Conservation (phyloP, 176 grass and related monocot species). For the Carex scoparia region DNA sequence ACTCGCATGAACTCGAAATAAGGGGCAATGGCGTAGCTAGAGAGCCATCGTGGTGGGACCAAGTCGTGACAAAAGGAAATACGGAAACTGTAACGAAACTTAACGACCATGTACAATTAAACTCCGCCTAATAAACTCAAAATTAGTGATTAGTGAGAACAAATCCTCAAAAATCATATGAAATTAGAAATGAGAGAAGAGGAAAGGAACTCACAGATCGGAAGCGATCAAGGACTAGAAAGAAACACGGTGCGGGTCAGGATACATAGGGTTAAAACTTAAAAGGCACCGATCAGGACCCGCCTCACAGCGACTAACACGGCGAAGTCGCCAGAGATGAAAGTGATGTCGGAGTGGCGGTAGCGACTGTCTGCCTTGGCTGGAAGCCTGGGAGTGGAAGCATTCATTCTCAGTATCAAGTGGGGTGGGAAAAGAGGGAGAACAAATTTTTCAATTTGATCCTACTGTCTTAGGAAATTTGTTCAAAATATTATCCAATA, state of each 20-base stretch:
- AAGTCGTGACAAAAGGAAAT: too few relatives aligned
- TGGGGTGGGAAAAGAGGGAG: background rate
- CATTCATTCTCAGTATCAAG: background rate
- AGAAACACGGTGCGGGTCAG: background rate
- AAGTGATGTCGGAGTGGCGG: background rate
- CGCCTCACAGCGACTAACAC: background rate
- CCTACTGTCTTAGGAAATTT: background rate
- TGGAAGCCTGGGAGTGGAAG: background rate
- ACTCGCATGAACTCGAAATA: too few relatives aligned
- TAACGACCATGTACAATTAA: too few relatives aligned
- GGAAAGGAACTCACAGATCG: background rate
- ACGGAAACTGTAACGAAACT: too few relatives aligned
- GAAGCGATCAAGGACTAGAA: background rate
- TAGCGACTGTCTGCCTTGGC: background rate
- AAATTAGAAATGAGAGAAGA: background rate
- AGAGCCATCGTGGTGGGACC: too few relatives aligned
- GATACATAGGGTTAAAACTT: background rate
- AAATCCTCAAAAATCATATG: background rate
- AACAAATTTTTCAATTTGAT: background rate
- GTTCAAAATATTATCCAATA: background rate
- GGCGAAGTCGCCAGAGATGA: background rate
- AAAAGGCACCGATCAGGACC: background rate
- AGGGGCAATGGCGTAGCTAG: too few relatives aligned
- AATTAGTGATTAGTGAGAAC: background rate
- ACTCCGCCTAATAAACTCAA: background rate